Conservation (phyloP, 2,329 filamentous ascomycete species). For the Aspergillus udagawae region DNA sequence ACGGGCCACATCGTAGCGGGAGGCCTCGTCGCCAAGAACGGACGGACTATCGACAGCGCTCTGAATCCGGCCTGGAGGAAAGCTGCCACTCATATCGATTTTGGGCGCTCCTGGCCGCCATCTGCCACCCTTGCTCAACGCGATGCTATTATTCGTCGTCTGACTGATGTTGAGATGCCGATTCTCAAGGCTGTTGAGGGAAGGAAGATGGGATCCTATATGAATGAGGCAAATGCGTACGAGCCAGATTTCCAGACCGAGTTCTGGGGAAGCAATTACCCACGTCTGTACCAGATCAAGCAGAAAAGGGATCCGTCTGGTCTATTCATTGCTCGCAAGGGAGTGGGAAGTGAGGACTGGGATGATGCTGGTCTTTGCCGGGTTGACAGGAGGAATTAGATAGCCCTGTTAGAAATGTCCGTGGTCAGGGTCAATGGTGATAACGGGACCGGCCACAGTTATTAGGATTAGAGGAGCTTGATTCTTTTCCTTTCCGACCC, state of each 20-base stretch:
- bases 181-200: background rate
- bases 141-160: background rate
- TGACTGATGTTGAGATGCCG: background rate
- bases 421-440: no score
- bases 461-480: no score
- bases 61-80: background rate
- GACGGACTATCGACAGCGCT: background rate
- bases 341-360: conserved; percentile 25
- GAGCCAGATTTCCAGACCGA: conserved; percentile 38
- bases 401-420: no score
- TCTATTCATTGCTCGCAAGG: conserved; percentile 23
- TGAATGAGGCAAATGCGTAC: conserved; percentile 38
- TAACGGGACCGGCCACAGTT: no score
- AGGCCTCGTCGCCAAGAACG: background rate
- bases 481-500: no score
- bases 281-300: conserved; percentile 26
- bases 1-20: background rate
- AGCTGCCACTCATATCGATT: background rate
- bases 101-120: background rate
- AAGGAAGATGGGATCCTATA: conserved; percentile 28
- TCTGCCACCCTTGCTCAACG: background rate
- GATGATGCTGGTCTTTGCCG: conserved; percentile 21
- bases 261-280: conserved; percentile 39
- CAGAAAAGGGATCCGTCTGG: conserved; percentile 27
- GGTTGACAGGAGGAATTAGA: background rate